Evolutionary conservation across 2,329 filamentous ascomycete species (phyloP), one percentile per base, ranked within the genome.

Genomic region (Chaetoscypha palmicola): DNA sequence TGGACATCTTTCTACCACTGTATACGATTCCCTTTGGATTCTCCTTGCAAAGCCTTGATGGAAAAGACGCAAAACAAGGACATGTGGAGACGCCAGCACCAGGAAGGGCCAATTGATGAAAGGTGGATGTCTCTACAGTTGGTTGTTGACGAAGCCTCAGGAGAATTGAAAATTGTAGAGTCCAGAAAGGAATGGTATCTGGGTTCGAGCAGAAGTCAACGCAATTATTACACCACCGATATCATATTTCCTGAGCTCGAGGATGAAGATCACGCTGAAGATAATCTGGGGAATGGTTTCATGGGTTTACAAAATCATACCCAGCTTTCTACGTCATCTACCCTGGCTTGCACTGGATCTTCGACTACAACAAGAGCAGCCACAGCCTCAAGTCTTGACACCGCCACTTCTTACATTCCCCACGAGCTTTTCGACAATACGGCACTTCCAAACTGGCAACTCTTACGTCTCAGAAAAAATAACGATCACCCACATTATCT

Each of bases 1-100:
- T 83, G 77, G 73, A 77, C 76, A 0, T 85, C 80, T 0, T 83
- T 77, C 57, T 90, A 88, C 57, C 72, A 79, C 45, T 83, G 77
- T 58, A 68, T 79, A 34, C 75, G 81, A 8, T 77, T 87, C 46
- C 74, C 74, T 1, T 66, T 86, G 9, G 55, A 67, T 23, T 59
- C 65, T 2, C 68, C 71, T n/a, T 62, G 64, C 21, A 55, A 60
- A 7, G 60, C 59, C 1, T 59, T 56, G 5, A 51, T 69, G n/a
- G 64, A 73, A 49, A 60, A 61, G 26, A 65, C 66, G 48, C 64
- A 66, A n/a, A 69, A 70, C 43, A 56, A 61, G 33, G 64, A 67
- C 16, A 70, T 81, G 34, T 87, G 80, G 74, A 71, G 83, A 5
- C 74, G 83, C 12, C 71, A 82, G 38, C 79, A 86, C 52, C 67